A percentile compares a stretch with the other conserved stretches of the same genome.
phyloP scores from a whole-genome alignment of 1,284 basidiomycete genomes.

The Spongiforma sp. region DNA sequence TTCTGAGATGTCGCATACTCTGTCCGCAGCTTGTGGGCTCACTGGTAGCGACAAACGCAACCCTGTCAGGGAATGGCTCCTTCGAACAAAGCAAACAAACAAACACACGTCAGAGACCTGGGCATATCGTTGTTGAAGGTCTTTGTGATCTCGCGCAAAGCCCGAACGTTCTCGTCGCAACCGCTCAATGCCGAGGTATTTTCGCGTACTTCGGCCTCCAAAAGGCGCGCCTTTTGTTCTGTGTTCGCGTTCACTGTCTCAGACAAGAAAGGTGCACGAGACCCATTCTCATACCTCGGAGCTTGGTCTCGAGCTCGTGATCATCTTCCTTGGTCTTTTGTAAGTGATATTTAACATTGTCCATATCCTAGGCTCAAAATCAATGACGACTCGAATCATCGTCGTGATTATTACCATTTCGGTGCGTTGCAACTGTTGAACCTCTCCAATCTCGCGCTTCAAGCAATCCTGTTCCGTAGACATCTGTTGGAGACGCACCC shows the following conservation, averaged over 20 bases:
- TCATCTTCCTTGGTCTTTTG: conserved; percentile 72
- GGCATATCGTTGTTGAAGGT: conserved; percentile 66
- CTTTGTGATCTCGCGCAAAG: conserved; percentile 69
- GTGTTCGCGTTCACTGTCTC: conserved; percentile 59
- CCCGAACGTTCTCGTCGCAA: conserved; percentile 74
- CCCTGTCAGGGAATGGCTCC: conserved; percentile 1
- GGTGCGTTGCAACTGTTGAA: conserved; percentile 68
- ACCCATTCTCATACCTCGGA: conserved; percentile 52
- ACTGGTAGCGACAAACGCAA: conserved; percentile 44
- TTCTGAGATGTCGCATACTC: conserved; percentile 63
- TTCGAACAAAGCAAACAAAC: neutral
- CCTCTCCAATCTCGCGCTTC: conserved; percentile 64
- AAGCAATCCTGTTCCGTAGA: conserved; percentile 64
- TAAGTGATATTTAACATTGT: conserved; percentile 71
- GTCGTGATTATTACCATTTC: conserved; percentile 54
- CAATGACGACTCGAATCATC: conserved; percentile 12
- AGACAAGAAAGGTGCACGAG: conserved; percentile 11
- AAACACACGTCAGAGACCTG: conserved; percentile 66
- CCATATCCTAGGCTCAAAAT: conserved; percentile 63
- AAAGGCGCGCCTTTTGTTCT: conserved; percentile 70
- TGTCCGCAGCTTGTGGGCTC: conserved; percentile 63
- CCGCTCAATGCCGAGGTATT: conserved; percentile 72
- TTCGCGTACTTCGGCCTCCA: conserved; percentile 67
- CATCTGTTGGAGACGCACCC: conserved; percentile 63
- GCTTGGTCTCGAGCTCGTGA: conserved; percentile 67